Percentiles rank a stretch among this genome's conserved stretches.
phyloP scores from a whole-genome alignment of 768 basidiomycete genomes.

The Panaeolus papilionaceus region DNA sequence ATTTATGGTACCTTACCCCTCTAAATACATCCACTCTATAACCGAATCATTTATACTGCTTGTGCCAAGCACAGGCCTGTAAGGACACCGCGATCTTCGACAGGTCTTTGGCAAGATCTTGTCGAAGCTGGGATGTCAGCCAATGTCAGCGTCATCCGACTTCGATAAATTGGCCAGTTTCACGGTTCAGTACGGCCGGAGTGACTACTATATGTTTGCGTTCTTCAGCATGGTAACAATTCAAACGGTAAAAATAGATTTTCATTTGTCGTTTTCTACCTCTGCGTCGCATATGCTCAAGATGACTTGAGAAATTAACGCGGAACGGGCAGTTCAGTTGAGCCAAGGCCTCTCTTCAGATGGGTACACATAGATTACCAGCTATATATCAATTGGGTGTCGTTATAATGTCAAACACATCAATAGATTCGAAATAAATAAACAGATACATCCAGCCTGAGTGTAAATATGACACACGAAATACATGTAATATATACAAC shows the following conservation, averaged over 20 bases:
- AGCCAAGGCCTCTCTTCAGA: not conserved
- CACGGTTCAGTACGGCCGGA: not conserved
- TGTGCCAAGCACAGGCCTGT: not conserved
- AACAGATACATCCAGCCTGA: not conserved
- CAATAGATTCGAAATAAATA: not conserved
- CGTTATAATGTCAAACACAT: not conserved
- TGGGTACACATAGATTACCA: not conserved
- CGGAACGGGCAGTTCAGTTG: not conserved
- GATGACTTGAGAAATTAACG: not conserved
- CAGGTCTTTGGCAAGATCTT: not conserved
- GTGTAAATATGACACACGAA: not conserved
- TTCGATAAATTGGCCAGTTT: not conserved
- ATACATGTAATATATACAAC: not conserved
- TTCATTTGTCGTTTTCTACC: not conserved
- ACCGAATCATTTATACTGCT: slow-evolving; percentile 1
- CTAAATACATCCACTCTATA: slow-evolving; percentile 6
- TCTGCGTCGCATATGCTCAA: not conserved
- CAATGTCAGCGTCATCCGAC: not conserved
- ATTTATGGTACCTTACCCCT: not conserved
- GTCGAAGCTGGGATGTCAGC: not conserved
- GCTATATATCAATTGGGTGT: not conserved
- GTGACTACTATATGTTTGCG: not conserved
- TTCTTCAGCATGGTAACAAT: not conserved
- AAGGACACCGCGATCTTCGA: not conserved
- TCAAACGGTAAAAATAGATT: not conserved